Base-by-base conservation (phyloP, 495 filamentous ascomycete species). In the Bryoglossum gracile region DNA sequence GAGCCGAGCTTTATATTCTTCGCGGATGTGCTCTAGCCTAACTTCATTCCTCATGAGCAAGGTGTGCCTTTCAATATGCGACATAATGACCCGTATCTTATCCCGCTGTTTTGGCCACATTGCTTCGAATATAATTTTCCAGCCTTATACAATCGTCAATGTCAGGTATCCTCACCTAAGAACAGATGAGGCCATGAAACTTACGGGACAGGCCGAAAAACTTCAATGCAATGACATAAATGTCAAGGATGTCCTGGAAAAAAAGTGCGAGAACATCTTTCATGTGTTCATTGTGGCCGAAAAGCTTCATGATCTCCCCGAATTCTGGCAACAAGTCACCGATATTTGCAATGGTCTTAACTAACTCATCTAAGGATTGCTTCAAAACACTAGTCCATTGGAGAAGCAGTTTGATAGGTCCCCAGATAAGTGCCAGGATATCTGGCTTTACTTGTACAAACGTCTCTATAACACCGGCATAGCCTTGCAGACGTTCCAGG, bases 371-470 rank as follows among this genome's bases (percentile, higher is more conserved):
- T 17, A 62, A 58, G 5, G 55, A 59, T 10, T 46, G 33, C 42
- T 48, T 61, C 21, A 62, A 19, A 22, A 16, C 33, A 42, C 54
- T 53, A 10, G 63, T 37, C 59, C 53, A 62, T 47, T 62, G 58
- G 13, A 66, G 53, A 23, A 66, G 46, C n/a, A 66, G 48, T 44
- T 63, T 63, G 32, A 64, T 58, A 8, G 63, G 62, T 14, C 62
- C 63, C 64, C 63, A 67, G 16, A 67, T 65, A 17, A 65, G 46
- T 1, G 54, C 53, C 11, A 67, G 41, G 30, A 67, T 44, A 3
- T 65, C 59, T 8, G 64, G 55, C 33, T 65, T 63, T 14, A 43
- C 56, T 49, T 67, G 64, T n/a, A 62, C 48, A 39, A 65, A 67
- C 0, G 52, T 51, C 6, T 62, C 56, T 28, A 67, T 58, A 4